Conservation (phyloP, 768 basidiomycete genomes). For the Lentinula boryana region DNA sequence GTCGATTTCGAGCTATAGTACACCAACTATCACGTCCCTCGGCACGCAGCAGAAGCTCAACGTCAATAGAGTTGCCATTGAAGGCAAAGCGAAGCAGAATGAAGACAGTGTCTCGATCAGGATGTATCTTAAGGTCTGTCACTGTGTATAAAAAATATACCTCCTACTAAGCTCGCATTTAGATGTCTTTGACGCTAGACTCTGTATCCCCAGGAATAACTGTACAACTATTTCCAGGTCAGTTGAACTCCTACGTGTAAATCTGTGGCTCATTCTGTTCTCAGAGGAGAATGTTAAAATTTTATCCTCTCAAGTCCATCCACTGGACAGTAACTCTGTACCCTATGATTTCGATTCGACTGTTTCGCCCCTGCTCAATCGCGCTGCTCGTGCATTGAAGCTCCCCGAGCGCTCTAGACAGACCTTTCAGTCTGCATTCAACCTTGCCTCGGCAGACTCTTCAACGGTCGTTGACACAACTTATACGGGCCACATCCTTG, state of each 20-base stretch:
- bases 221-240: slow-evolving; percentile 70
- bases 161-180: not conserved
- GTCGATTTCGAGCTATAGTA: slow-evolving; percentile 25
- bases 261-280: not conserved
- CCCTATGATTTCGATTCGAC: slow-evolving; percentile 73
- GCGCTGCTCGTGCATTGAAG: slow-evolving; percentile 63
- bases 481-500: slow-evolving; percentile 70
- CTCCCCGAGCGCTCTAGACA: slow-evolving; percentile 55
- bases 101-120: slow-evolving; percentile 62
- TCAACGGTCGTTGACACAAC: slow-evolving; percentile 51
- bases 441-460: slow-evolving; percentile 25
- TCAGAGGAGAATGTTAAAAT: slow-evolving; percentile 80
- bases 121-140: slow-evolving; percentile 70
- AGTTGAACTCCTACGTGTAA: slow-evolving; percentile 11
- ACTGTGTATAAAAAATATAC: not conserved
- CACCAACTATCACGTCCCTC: slow-evolving; percentile 40
- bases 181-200: slow-evolving; percentile 69
- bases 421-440: slow-evolving; percentile 55
- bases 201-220: slow-evolving; percentile 59
- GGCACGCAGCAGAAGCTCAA: slow-evolving; percentile 47
- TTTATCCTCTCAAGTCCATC: slow-evolving; percentile 67
- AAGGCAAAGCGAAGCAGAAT: slow-evolving; percentile 64
- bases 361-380: slow-evolving; percentile 56
- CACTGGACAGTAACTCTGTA: slow-evolving; percentile 60
- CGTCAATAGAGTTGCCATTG: slow-evolving; percentile 66